Base-by-base conservation (phyloP, 495 filamentous ascomycete species). In the Penicillium arizonense region DNA sequence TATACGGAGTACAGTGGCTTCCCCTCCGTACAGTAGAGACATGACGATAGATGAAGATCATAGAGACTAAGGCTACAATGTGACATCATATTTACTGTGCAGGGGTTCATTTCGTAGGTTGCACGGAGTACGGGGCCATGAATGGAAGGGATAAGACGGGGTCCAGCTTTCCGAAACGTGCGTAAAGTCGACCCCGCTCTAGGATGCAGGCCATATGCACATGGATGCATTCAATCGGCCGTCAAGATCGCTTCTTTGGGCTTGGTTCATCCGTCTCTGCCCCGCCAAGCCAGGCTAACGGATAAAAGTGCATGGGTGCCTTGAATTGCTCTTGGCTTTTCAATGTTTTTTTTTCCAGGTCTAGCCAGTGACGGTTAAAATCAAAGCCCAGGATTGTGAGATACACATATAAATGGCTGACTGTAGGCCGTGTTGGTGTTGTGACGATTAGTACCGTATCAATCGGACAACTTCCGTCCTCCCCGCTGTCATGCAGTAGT, bases 401-500 rank as follows among this genome's bases (percentile, higher is more conserved):
- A 20, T 36, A 8, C 8, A 32, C 5, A 8, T 13, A 16, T 36
- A 12, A 28, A 37, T 23, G 9, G 21, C 21, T 14, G 28, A 30
- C 28, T 30, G 34, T 38, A 30, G 28, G 9, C 28, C 14, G 33
- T 30, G 11, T 45, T 26, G 47, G 21, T 36, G 34, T 45, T 43
- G 21, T 7, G 44, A 43, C 53, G 41, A 56, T 51, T 47, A 18
- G 18, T 18, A 42, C 7, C 6, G 7, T 24, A 34, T 46, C 42
- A 50, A 24, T 42, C 39, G 34, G 46, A 11, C 39, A 48, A 41
- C 24, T 41, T 48, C 43, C 52, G 36, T 18, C 18, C 35, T 37
- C 44, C 37, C 52, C 51, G 44, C 33, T 38, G 33, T 24, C 44
- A 18, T 48, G 52, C 32, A 48, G 52, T 16, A 48, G 44, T 13